phyloP scores from a whole-genome alignment of 768 basidiomycete species.

The Sarcodon sp. region DNA sequence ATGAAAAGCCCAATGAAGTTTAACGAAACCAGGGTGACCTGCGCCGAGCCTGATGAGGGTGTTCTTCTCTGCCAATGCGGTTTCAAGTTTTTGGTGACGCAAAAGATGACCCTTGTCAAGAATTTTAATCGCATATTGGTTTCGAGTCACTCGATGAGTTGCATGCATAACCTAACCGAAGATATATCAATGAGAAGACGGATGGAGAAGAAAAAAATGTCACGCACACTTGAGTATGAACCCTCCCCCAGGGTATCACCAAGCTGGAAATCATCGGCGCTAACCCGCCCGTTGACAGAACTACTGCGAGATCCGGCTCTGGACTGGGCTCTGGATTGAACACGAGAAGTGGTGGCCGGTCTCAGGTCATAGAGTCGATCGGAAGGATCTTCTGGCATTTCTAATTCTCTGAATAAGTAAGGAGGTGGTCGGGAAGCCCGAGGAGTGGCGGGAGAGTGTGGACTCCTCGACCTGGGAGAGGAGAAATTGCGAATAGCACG shows the following conservation, averaged over 20 bases:
- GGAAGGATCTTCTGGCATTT: constrained; percentile 14
- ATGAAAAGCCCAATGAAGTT: constrained; percentile 75
- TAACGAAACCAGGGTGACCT: constrained; percentile 72
- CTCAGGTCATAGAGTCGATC: constrained; percentile 8
- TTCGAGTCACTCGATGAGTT: constrained; percentile 37
- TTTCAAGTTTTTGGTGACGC: constrained; percentile 64
- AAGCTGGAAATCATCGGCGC: constrained; percentile 57
- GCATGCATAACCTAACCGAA: constrained; percentile 41
- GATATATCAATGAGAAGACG: not conserved
- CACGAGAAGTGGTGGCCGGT: constrained; percentile 3
- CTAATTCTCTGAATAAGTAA: constrained; percentile 48
- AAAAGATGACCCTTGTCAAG: constrained; percentile 77
- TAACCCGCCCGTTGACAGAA: constrained; percentile 27
- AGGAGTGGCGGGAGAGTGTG: constrained; percentile 25
- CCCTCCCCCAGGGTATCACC: constrained; percentile 69
- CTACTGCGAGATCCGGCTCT: constrained; percentile 29
- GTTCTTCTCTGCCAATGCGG: constrained; percentile 72
- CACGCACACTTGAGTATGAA: constrained; percentile 67
- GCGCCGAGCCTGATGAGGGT: constrained; percentile 52
- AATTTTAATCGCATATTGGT: constrained; percentile 67
- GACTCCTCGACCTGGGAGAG: constrained; percentile 47
- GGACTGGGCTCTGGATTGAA: constrained; percentile 17
- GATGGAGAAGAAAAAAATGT: not conserved
- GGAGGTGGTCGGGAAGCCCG: constrained; percentile 31
- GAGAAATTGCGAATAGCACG: constrained; percentile 53